These are phyloP conservation scores for Citrus cavaleriei DNA, from an alignment of 345 rosid species.

Conservation along the genomic window DNA sequence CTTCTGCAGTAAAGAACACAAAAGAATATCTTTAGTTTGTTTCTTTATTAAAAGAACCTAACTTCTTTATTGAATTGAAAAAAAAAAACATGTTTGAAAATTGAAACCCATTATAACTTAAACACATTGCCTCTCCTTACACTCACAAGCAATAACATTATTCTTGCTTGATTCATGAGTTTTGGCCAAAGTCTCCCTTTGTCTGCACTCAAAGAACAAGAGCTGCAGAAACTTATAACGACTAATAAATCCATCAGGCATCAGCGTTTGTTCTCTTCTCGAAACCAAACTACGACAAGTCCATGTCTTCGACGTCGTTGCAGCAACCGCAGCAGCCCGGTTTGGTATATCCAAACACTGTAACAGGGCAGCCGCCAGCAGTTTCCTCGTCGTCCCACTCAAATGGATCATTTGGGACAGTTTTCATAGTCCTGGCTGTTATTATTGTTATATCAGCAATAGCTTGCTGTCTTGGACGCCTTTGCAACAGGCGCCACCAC, in stretches of 20 bases:
- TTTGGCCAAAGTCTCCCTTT: constrained; percentile 24
- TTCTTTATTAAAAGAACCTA: constrained; percentile 27
- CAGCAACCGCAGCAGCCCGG: constrained; percentile 41
- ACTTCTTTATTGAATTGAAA: constrained; percentile 17
- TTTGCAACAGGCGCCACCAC: constrained; percentile 33
- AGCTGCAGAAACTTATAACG: not conserved
- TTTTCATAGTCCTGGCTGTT: constrained; percentile 58
- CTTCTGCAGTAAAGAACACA: constrained; percentile 20
- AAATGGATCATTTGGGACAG: constrained; percentile 64
- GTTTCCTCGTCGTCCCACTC: constrained; percentile 36
- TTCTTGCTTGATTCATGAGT: constrained; percentile 33
- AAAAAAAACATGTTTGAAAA: not conserved
- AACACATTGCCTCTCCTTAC: constrained; percentile 13
- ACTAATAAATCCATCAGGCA: constrained; percentile 10
- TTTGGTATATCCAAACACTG: constrained; percentile 50
- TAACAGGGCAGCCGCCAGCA: constrained; percentile 28
- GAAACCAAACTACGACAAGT: not conserved
- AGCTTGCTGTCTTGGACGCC: constrained; percentile 58
- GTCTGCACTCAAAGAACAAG: constrained; percentile 48
- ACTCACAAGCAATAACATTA: constrained; percentile 20
- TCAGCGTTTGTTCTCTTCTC: not conserved
- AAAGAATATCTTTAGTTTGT: constrained; percentile 26
- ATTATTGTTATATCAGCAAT: constrained; percentile 46
- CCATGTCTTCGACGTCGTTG: constrained; percentile 11
- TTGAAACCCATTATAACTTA: not conserved